These are phyloP conservation scores for Capsella bursapastoris DNA, from an alignment of 345 rosid genomes.

Conservation along the genomic window DNA sequence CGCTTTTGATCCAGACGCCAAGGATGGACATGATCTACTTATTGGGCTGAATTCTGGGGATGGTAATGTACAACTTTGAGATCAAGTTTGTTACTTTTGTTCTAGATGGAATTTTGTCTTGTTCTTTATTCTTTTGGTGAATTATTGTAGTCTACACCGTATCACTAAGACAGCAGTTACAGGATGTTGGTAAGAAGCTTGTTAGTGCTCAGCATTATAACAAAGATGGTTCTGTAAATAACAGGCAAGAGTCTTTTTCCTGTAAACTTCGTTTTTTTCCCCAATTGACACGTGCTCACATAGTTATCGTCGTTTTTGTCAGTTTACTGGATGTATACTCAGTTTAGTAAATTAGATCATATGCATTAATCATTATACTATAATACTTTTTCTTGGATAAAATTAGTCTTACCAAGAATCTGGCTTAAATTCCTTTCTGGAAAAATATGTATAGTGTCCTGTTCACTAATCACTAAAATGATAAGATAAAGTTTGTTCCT, in stretches of 20 bases:
- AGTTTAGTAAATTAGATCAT: neutral
- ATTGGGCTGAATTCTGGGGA: slow-evolving; percentile 93
- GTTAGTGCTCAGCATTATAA: slow-evolving; percentile 90
- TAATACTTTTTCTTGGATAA: neutral
- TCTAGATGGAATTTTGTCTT: slow-evolving; percentile 28
- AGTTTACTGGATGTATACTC: neutral
- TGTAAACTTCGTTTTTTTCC: neutral
- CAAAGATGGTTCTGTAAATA: slow-evolving; percentile 93
- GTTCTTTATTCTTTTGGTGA: slow-evolving; percentile 43
- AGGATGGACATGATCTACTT: slow-evolving; percentile 98
- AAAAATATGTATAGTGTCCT: neutral
- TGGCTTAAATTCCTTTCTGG: neutral
- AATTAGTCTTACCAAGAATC: neutral
- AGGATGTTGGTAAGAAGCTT: slow-evolving; percentile 94
- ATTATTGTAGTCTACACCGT: slow-evolving; percentile 85
- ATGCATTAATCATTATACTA: neutral
- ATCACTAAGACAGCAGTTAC: slow-evolving; percentile 96
- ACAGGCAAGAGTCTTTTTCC: slow-evolving; percentile 60
- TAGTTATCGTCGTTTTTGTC: neutral
- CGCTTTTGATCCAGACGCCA: slow-evolving; percentile 89
- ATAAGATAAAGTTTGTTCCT: slow-evolving; percentile 31
- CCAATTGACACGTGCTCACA: neutral
- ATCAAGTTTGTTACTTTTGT: neutral
- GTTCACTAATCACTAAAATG: slow-evolving; percentile 1
- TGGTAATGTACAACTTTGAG: slow-evolving; percentile 57